phyloP scores from a whole-genome alignment of 305 asterid genomes.

The Fraxinus sp. region DNA sequence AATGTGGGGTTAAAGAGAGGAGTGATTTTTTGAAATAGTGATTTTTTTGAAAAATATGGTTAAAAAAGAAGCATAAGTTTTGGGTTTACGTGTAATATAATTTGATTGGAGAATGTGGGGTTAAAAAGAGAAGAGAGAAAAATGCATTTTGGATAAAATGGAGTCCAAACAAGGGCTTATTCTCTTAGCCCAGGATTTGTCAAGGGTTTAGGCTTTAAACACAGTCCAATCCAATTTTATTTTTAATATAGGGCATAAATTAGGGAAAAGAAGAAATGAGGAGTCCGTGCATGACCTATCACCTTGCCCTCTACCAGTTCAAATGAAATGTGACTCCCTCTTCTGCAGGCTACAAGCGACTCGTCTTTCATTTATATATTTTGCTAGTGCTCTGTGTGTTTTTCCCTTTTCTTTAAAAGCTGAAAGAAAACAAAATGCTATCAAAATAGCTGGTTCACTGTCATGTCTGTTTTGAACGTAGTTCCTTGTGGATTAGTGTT shows the following conservation, averaged over 20 bases:
- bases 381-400: neutral
- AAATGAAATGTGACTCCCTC: neutral
- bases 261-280: neutral
- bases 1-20: neutral
- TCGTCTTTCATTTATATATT: neutral
- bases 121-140: neutral
- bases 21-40: neutral
- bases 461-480: neutral
- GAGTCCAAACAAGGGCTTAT: neutral
- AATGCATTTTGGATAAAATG: neutral
- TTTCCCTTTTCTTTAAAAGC: neutral
- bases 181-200: neutral
- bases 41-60: neutral
- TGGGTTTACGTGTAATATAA: neutral
- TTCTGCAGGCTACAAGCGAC: neutral
- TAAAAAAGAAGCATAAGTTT: no score
- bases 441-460: neutral
- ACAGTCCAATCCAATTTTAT: neutral
- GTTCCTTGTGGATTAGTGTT: neutral
- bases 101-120: neutral
- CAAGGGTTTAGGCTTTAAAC: neutral
- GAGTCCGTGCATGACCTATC: neutral
- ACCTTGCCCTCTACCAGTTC: neutral
- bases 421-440: neutral
- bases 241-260: neutral